Percentiles rank a stretch among this genome's conserved stretches.
Conservation (phyloP, 1,284 basidiomycete genomes). For the Pyrrhoderma noxium region DNA sequence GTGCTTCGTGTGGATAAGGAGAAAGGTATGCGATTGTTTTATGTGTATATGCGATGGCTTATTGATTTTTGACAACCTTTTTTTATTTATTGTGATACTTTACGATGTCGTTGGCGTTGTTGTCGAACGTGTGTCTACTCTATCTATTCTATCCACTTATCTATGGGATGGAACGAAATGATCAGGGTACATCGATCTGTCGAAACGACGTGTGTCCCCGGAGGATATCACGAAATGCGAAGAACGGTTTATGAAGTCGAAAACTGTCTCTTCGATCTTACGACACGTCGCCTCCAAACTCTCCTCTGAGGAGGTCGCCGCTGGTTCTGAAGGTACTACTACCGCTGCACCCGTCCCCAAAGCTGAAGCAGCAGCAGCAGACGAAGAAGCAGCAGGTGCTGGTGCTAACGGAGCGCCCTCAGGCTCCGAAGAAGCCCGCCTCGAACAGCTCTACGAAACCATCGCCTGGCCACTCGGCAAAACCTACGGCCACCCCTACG, state of each 20-base stretch:
- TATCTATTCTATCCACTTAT: neutral
- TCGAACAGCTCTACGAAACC: constrained; percentile 84
- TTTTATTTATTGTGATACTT: neutral
- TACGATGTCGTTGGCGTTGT: too few relatives aligned
- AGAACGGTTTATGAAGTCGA: constrained; percentile 97
- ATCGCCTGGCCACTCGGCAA: constrained; percentile 91
- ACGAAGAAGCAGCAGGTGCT: constrained; percentile 31
- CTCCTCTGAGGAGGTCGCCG: constrained; percentile 19
- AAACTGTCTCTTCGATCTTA: constrained; percentile 90
- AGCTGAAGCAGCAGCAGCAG: constrained; percentile 31
- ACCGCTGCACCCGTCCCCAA: too few relatives aligned
- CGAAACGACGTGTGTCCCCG: constrained; percentile 97
- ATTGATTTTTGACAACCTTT: too few relatives aligned
- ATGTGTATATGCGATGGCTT: too few relatives aligned
- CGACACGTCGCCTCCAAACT: constrained; percentile 90
- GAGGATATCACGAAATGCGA: constrained; percentile 99
- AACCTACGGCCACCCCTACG: constrained; percentile 94
- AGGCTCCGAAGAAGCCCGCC: constrained; percentile 61
- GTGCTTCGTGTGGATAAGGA: constrained; percentile 98
- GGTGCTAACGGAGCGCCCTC: constrained; percentile 30
- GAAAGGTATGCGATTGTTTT: constrained; percentile 85
- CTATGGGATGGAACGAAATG: neutral
- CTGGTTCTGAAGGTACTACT: constrained; percentile 28
- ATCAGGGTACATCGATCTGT: constrained; percentile 95
- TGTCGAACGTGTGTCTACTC: too few relatives aligned